Conservation (phyloP, 2,329 filamentous ascomycete species). For the Aspergillus caelatus region DNA sequence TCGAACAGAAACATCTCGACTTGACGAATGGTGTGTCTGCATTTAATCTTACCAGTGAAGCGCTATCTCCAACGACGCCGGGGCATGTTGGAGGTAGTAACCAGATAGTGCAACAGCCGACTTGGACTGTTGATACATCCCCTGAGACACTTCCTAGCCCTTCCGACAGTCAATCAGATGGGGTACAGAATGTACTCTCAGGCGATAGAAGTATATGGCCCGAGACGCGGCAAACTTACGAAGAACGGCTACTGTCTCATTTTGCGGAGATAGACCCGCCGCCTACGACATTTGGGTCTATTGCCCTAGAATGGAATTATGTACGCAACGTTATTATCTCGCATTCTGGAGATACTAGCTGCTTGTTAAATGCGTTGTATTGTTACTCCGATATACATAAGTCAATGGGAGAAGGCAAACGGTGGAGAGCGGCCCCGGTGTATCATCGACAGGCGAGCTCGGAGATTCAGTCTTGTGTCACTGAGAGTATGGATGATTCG, state of each 20-base stretch:
- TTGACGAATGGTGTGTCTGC: conserved; percentile 26
- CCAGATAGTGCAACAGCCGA: background rate
- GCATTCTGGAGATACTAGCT: conserved; percentile 27
- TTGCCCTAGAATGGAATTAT: conserved; percentile 38
- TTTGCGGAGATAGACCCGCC: conserved; percentile 33
- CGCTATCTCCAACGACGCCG: conserved; percentile 7
- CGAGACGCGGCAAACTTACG: conserved; percentile 24
- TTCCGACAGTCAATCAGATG: background rate
- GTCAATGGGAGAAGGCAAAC: conserved; percentile 28
- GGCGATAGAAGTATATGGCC: conserved; percentile 20
- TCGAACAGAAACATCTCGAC: conserved; percentile 39
- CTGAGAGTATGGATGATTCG: conserved; percentile 28
- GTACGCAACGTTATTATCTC: conserved; percentile 28
- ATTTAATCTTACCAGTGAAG: conserved; percentile 17
- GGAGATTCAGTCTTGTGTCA: conserved; percentile 32
- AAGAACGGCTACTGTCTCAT: conserved; percentile 34
- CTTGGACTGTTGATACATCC: background rate
- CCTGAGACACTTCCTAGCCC: background rate
- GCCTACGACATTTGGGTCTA: conserved; percentile 34
- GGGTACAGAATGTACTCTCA: background rate
- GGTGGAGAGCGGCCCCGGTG: conserved; percentile 30
- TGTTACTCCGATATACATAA: conserved; percentile 39
- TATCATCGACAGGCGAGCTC: conserved; percentile 36
- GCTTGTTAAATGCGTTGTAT: conserved; percentile 34
- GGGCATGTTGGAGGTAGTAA: background rate